A percentile compares a stretch with the other conserved stretches of the same genome.
These are phyloP conservation scores for Diaporthe sp. DNA, from an alignment of 2,329 filamentous ascomycete species.

Conservation along the genomic window DNA sequence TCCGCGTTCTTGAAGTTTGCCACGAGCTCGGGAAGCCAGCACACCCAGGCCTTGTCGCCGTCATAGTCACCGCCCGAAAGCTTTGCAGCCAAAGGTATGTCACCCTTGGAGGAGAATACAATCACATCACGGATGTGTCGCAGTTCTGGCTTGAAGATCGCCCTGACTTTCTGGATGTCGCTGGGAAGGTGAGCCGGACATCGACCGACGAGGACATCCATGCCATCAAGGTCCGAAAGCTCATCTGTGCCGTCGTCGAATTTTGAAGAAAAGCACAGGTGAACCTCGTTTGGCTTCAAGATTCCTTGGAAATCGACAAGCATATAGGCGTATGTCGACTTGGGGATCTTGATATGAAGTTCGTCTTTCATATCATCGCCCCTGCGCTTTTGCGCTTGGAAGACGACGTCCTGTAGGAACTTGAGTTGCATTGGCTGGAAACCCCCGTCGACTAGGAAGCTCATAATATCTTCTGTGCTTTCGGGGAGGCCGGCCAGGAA, in stretches of 20 bases:
- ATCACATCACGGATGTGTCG: conserved; percentile 81
- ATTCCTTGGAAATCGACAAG: conserved; percentile 73
- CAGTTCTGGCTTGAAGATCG: conserved; percentile 67
- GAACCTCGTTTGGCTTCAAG: conserved; percentile 73
- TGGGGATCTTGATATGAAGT: conserved; percentile 69
- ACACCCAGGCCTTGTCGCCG: conserved; percentile 81
- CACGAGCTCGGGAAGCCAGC: conserved; percentile 76
- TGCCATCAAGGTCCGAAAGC: conserved; percentile 63
- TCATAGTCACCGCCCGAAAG: conserved; percentile 86
- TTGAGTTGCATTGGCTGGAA: conserved; percentile 63
- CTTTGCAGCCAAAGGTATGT: conserved; percentile 72
- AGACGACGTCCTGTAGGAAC: conserved; percentile 61
- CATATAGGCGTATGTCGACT: conserved; percentile 73
- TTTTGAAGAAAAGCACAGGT: conserved; percentile 72
- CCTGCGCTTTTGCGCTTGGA: conserved; percentile 58
- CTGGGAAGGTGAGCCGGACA: conserved; percentile 76
- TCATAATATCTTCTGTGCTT: conserved; percentile 59
- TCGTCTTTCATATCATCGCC: conserved; percentile 64
- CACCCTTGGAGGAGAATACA: conserved; percentile 76
- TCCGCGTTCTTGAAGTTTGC: conserved; percentile 72
- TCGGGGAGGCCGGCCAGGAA: conserved; percentile 63
- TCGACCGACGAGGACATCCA: conserved; percentile 75
- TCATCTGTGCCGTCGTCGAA: conserved; percentile 68
- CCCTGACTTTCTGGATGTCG: conserved; percentile 77
- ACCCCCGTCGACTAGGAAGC: conserved; percentile 66